Conservation (phyloP, 306 rosid species). For the Cucumis melo region DNA sequence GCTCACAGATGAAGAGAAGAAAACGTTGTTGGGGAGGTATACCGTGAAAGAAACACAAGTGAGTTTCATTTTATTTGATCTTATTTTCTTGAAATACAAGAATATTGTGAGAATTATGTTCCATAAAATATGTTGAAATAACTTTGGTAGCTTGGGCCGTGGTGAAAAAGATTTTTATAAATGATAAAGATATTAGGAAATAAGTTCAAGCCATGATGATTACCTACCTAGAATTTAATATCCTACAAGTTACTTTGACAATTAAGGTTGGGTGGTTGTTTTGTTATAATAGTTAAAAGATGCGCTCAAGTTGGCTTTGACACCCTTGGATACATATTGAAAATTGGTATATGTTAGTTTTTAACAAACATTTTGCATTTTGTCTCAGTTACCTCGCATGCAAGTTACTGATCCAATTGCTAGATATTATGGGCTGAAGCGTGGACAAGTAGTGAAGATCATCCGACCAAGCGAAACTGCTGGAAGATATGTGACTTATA, state of each 20-base stretch:
- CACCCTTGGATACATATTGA: neutral
- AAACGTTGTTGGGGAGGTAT: slow-evolving; percentile 67
- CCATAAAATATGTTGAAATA: too few species aligned
- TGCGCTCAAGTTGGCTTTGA: too few species aligned
- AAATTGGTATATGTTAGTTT: neutral
- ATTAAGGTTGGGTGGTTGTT: too few species aligned
- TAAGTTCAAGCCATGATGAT: too few species aligned
- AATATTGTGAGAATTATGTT: neutral
- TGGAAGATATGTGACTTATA: slow-evolving; percentile 69
- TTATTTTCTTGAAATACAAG: neutral
- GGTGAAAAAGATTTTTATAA: too few species aligned
- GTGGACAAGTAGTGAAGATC: slow-evolving; percentile 86
- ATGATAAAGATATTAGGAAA: too few species aligned
- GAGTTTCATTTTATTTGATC: neutral
- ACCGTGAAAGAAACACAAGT: slow-evolving; percentile 86
- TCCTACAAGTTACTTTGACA: too few species aligned
- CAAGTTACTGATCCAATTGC: slow-evolving; percentile 77
- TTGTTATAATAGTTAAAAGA: too few species aligned
- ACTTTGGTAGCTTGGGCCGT: too few species aligned
- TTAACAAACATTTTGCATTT: neutral
- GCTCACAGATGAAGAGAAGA: slow-evolving; percentile 51
- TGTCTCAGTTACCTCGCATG: slow-evolving; percentile 62
- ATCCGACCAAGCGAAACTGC: slow-evolving; percentile 76
- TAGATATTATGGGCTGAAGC: slow-evolving; percentile 75
- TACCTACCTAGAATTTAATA: too few species aligned